These are phyloP conservation scores for Fraxinus excelsior DNA, from an alignment of 257 asterid species.

Conservation along the genomic window DNA sequence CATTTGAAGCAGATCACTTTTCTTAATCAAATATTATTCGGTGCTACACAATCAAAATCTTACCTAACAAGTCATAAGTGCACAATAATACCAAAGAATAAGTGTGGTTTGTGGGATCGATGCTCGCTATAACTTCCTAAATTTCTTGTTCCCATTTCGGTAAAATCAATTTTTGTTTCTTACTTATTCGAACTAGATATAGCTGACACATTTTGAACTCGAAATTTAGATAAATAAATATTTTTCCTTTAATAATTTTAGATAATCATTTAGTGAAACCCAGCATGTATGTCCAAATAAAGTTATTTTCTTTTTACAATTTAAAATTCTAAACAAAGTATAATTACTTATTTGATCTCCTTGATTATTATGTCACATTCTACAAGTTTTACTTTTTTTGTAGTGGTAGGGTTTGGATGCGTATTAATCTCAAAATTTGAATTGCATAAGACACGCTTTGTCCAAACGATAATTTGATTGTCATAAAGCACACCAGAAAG, in stretches of 20 bases:
- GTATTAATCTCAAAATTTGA: slow-evolving; percentile 19
- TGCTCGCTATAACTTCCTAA: not conserved
- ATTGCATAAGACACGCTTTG: slow-evolving; percentile 26
- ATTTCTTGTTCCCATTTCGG: not conserved
- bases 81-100: too few relatives aligned
- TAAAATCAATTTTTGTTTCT: not conserved
- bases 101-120: not conserved
- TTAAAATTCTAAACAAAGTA: not conserved
- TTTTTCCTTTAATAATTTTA: too few relatives aligned
- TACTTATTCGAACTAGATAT: not conserved
- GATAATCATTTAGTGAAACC: too few relatives aligned
- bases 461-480: slow-evolving; percentile 27
- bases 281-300: not conserved
- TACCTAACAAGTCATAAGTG: not conserved
- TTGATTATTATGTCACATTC: not conserved
- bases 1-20: not conserved
- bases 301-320: not conserved
- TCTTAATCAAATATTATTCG: too few relatives aligned
- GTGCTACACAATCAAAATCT: not conserved
- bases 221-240: too few relatives aligned
- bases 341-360: not conserved
- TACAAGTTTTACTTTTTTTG: not conserved
- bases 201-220: not conserved
- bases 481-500: slow-evolving; percentile 22
- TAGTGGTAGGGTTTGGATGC: slow-evolving; percentile 34